Evolutionary conservation across 306 rosid genomes (phyloP).

Genomic region (Lupinus albus): DNA sequence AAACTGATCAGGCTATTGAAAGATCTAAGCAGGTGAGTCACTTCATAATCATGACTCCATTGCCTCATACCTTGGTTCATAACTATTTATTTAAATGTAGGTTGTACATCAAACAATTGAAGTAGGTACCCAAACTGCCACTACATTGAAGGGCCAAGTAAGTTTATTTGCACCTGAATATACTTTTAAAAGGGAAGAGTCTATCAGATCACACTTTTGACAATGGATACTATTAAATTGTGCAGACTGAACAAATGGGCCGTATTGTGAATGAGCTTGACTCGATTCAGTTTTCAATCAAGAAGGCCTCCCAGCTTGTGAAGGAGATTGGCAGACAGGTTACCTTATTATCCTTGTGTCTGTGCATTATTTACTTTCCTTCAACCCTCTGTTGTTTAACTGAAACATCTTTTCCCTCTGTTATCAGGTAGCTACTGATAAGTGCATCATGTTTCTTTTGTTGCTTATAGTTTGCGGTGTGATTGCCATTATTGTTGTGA

Average conservation of each 20-base stretch:
- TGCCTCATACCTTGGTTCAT: conserved; percentile 34
- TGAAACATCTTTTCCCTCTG: conserved; percentile 2
- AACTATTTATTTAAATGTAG: conserved; percentile 46
- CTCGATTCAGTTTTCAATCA: conserved; percentile 95
- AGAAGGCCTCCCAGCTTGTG: conserved; percentile 97
- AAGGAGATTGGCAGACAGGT: conserved; percentile 99
- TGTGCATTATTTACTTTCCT: conserved; percentile 21
- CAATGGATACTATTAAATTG: conserved; percentile 31
- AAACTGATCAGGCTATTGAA: conserved; percentile 95
- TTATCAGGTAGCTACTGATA: conserved; percentile 96
- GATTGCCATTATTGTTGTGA: conserved; percentile 87
- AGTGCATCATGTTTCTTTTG: conserved; percentile 95
- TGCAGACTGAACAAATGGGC: conserved; percentile 99
- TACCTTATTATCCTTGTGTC: conserved; percentile 29
- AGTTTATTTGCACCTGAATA: conserved; percentile 43
- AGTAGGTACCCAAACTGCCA: conserved; percentile 95
- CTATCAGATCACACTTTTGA: conserved; percentile 33
- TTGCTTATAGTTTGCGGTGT: conserved; percentile 89
- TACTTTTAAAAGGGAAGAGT: conserved; percentile 24
- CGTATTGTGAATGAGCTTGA: conserved; percentile 96
- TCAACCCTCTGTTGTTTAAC: conserved; percentile 31
- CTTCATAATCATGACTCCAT: conserved; percentile 23
- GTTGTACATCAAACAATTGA: conserved; percentile 92
- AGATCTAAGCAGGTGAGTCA: conserved; percentile 75
- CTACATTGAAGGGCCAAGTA: conserved; percentile 91